These are phyloP conservation scores for Eucalyptus polyanthemos DNA, from an alignment of 345 rosid genomes.

Conservation along the genomic window DNA sequence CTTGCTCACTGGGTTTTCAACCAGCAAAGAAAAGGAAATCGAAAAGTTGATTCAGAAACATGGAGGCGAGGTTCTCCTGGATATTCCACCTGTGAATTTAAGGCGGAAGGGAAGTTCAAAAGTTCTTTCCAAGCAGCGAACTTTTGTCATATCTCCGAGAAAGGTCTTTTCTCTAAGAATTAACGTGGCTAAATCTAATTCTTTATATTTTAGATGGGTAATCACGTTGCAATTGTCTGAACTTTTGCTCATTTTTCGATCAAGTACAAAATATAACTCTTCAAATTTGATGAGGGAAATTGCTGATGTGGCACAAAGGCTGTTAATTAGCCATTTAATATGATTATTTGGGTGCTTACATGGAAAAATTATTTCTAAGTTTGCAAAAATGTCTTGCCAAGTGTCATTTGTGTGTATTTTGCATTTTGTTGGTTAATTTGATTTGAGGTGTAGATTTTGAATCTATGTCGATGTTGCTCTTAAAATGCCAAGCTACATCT, in stretches of 20 bases:
- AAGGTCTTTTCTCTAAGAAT: constrained; percentile 17
- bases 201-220: not conserved
- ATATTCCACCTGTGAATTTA: constrained; percentile 31
- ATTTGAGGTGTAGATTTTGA: not conserved
- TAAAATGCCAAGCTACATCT: not conserved
- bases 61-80: constrained; percentile 46
- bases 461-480: not conserved
- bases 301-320: not conserved
- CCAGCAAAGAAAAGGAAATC: constrained; percentile 35
- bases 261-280: not conserved
- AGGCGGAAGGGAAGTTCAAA: constrained; percentile 10
- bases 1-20: constrained; percentile 56
- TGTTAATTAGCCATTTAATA: not conserved
- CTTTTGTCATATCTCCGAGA: constrained; percentile 33
- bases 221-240: not conserved
- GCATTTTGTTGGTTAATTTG: not conserved
- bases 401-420: not conserved
- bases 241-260: not conserved
- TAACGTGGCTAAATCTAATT: not conserved
- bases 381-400: not conserved
- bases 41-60: constrained; percentile 24
- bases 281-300: not conserved
- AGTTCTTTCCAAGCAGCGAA: constrained; percentile 12
- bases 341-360: not conserved
- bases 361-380: not conserved